Percentiles rank a stretch among this genome's conserved stretches.
Conservation (phyloP, 805 yeast species). For the Pichia rugopelliculosa region DNA sequence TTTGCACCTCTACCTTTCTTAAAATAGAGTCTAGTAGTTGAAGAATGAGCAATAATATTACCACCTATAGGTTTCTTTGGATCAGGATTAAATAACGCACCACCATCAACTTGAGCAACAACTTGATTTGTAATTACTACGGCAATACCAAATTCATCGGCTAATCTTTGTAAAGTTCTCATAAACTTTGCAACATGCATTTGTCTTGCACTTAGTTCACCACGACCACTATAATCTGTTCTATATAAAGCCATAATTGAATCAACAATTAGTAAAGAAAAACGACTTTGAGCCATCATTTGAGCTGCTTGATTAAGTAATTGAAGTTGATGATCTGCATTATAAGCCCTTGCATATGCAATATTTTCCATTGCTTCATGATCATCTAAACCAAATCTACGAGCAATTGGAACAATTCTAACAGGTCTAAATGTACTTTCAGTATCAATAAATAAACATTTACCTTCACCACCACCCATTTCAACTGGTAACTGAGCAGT, state of each 20-base stretch:
- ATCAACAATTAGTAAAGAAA: slow-evolving; percentile 87
- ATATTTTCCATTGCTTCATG: slow-evolving; percentile 95
- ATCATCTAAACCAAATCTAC: slow-evolving; percentile 84
- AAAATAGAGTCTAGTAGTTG: slow-evolving; percentile 86
- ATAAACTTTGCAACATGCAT: slow-evolving; percentile 88
- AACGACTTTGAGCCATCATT: slow-evolving; percentile 93
- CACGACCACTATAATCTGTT: slow-evolving; percentile 92
- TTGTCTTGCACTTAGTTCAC: slow-evolving; percentile 92
- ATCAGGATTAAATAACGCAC: slow-evolving; percentile 81
- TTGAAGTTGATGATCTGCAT: slow-evolving; percentile 91
- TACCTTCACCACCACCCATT: slow-evolving; percentile 98
- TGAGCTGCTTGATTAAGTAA: slow-evolving; percentile 84
- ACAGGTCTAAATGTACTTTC: slow-evolving; percentile 96
- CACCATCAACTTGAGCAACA: slow-evolving; percentile 95
- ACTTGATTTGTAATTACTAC: slow-evolving; percentile 95
- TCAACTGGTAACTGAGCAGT: slow-evolving; percentile 95
- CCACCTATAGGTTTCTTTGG: slow-evolving; percentile 99
- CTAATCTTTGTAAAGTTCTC: slow-evolving; percentile 85
- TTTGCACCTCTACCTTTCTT: slow-evolving; percentile 89
- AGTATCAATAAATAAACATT: slow-evolving; percentile 91
- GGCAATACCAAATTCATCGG: slow-evolving; percentile 97
- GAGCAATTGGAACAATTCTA: slow-evolving; percentile 81
- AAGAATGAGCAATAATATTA: slow-evolving; percentile 92
- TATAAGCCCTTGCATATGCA: slow-evolving; percentile 95
- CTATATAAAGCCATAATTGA: slow-evolving; percentile 95